Conservation (phyloP, 208 protist genomes). For the Acanthamoeba quina region DNA sequence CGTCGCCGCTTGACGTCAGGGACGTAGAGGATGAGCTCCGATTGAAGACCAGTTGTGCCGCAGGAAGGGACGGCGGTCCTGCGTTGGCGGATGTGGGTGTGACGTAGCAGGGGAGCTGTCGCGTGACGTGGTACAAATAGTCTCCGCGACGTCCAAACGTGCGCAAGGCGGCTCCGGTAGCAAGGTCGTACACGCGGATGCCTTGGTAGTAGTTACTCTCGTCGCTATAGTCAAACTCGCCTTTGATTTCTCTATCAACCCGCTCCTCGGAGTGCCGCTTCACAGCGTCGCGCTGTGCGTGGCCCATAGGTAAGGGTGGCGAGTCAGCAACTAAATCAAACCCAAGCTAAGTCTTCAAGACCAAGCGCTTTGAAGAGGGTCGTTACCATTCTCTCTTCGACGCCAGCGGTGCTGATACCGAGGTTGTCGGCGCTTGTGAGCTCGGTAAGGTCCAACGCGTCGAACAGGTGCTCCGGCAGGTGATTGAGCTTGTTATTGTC, state of each 20-base stretch:
- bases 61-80: background rate
- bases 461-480: background rate
- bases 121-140: conserved; percentile 4
- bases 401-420: background rate
- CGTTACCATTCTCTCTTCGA: background rate
- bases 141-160: background rate
- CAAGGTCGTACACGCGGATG: conserved; percentile 8
- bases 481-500: conserved; percentile 41
- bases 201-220: conserved; percentile 39
- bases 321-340: no score
- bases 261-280: background rate
- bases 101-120: background rate
- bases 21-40: background rate
- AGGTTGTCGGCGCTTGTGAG: background rate
- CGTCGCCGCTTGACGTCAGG: background rate
- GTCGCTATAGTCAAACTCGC: background rate
- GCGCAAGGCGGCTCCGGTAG: background rate
- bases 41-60: background rate
- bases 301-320: no score
- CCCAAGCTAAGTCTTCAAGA: no score
- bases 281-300: background rate
- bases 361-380: background rate
- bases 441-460: background rate
- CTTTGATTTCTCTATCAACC: background rate
- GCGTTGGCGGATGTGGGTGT: background rate